Evolutionary conservation across 2,329 filamentous ascomycete genomes (phyloP), one percentile per base, ranked within the genome.

Genomic region (Parascedosporium putredinis): DNA sequence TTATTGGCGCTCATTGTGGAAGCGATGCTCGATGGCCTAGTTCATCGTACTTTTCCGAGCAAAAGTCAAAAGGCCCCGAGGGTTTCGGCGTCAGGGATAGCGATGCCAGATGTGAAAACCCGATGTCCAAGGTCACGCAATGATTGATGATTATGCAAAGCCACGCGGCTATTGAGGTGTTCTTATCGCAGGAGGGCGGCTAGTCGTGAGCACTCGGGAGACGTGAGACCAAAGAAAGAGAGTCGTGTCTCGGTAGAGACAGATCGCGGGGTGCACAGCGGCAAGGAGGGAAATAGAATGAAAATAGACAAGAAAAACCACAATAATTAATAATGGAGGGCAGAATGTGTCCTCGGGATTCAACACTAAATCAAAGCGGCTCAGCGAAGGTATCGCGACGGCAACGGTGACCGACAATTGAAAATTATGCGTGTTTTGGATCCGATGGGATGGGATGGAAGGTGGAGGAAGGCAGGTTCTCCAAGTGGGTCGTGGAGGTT

Each of bases 1-100:
- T 82, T 78, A 67, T 87, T 91, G 45, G 96, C 83, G 64, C 95
- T 94, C 47, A 88, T 80, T 63, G 86, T 85, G 68, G 90, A 95
- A 23, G 66, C 59, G 51, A 58, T 63, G 49, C 57, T 60, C 18
- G 62, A 56, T 14, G 63, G 38, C 20, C 20, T 42, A 42, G 23
- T 42, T 42, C 38, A 42, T 20, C 38, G 23, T 42, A 42, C 38
- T 42, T 42, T 42, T 20, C 23, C 38, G 38, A 42, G 27, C 20
- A 23, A 20, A 36, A 14, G 33, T 36, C 33, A 18, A n/a, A 36
- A 14, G 33, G n/a, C n/a, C 20, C 20, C n/a, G 7, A 14, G 33
- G 33, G 20, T 18, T 36, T 16, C 33, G 33, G 33, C 33, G 10
- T n/a, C n/a, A n/a, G n/a, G n/a, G n/a, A n/a, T n/a, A n/a, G n/a